Evolutionary conservation across 1,284 basidiomycete species (phyloP).

Genomic region (Moesziomyces parantarcticus): DNA sequence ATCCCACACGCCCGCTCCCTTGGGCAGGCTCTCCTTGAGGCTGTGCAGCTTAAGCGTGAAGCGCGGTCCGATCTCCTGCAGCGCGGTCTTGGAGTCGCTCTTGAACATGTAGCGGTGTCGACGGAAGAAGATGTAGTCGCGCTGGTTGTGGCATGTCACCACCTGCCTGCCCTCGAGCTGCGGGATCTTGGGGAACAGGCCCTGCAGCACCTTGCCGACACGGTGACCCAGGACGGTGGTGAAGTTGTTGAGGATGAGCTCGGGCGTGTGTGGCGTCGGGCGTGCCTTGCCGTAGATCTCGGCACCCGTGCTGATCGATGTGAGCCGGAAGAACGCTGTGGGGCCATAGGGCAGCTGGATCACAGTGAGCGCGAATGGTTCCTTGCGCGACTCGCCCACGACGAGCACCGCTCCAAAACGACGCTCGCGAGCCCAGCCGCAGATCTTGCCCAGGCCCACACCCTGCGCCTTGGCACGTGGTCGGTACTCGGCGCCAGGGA

Average conservation of each 20-base stretch:
- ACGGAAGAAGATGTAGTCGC: constrained; percentile 97
- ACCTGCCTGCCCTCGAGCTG: constrained; percentile 97
- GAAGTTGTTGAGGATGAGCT: constrained; percentile 95
- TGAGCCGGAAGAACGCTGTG: constrained; percentile 94
- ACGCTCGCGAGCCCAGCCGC: constrained; percentile 89
- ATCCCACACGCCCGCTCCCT: constrained; percentile 72
- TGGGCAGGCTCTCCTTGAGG: constrained; percentile 87
- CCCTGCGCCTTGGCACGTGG: constrained; percentile 89
- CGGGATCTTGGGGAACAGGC: constrained; percentile 91
- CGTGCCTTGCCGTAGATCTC: constrained; percentile 88
- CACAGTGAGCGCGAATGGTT: constrained; percentile 86
- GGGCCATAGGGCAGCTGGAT: constrained; percentile 91
- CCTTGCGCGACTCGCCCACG: constrained; percentile 86
- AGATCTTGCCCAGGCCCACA: constrained; percentile 91
- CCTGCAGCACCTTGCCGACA: constrained; percentile 93
- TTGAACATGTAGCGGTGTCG: constrained; percentile 95
- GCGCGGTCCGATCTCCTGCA: constrained; percentile 97
- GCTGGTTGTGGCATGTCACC: constrained; percentile 95
- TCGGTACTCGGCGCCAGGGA: constrained; percentile 94
- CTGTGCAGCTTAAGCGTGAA: constrained; percentile 94
- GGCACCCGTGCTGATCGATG: constrained; percentile 84
- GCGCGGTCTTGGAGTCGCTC: constrained; percentile 79
- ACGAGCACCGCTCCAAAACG: constrained; percentile 89
- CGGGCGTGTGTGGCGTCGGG: constrained; percentile 90
- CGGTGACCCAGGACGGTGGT: constrained; percentile 92